phyloP scores from a whole-genome alignment of 179 eudicot species.

The Nepenthes alata region DNA sequence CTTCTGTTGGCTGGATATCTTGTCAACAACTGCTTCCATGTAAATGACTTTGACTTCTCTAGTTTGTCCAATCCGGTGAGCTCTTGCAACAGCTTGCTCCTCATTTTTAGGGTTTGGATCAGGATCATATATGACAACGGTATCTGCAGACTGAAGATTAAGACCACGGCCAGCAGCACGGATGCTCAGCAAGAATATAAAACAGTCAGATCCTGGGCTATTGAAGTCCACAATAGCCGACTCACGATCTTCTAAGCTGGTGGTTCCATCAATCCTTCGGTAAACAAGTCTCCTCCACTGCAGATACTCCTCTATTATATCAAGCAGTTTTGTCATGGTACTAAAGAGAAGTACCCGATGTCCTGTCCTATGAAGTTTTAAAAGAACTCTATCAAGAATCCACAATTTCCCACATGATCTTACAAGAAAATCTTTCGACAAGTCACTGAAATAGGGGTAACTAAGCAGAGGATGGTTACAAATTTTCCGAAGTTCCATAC shows the following conservation, averaged over 20 bases:
- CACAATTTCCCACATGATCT: conserved; percentile 93
- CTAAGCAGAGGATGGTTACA: conserved; percentile 96
- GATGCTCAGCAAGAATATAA: conserved; percentile 91
- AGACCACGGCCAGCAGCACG: conserved; percentile 98
- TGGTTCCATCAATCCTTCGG: conserved; percentile 90
- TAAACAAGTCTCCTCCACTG: conserved; percentile 91
- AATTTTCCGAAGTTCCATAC: conserved; percentile 93
- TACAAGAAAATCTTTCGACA: conserved; percentile 89
- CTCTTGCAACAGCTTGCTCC: conserved; percentile 99
- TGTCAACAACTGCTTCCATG: conserved; percentile 97
- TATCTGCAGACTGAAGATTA: conserved; percentile 94
- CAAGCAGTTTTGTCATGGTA: conserved; percentile 97
- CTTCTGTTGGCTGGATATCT: conserved; percentile 74
- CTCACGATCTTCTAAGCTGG: conserved; percentile 95
- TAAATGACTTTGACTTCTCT: conserved; percentile 97
- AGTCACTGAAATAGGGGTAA: conserved; percentile 67
- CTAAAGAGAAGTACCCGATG: conserved; percentile 96
- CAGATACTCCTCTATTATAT: conserved; percentile 84
- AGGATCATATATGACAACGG: conserved; percentile 94
- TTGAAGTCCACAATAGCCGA: conserved; percentile 92
- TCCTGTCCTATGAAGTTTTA: conserved; percentile 96
- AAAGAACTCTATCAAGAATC: conserved; percentile 78
- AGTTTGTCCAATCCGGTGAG: conserved; percentile 95
- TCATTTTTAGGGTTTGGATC: conserved; percentile 99
- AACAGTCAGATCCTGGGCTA: conserved; percentile 64